A percentile compares a stretch with the other conserved stretches of the same genome.
These are phyloP conservation scores for Letharia columbiana DNA, from an alignment of 495 filamentous ascomycete species.

Conservation along the genomic window DNA sequence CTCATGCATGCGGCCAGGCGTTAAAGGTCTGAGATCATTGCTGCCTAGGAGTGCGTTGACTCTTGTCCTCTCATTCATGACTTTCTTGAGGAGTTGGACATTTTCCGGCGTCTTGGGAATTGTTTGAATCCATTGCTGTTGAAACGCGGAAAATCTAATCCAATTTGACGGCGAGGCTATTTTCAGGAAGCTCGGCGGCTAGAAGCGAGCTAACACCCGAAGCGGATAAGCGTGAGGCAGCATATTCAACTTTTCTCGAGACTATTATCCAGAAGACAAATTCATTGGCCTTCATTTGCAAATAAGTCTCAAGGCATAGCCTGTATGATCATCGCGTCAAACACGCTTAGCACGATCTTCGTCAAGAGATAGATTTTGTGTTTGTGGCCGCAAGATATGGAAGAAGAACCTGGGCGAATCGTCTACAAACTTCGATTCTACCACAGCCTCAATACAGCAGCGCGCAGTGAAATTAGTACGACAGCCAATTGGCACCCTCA, in stretches of 20 bases:
- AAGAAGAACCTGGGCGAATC: neutral
- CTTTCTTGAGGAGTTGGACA: neutral
- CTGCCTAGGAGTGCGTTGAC: neutral
- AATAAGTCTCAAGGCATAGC: neutral
- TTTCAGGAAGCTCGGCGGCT: neutral
- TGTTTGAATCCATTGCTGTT: slow-evolving; percentile 1
- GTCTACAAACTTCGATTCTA: neutral
- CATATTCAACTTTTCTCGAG: neutral
- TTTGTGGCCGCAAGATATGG: too few species aligned
- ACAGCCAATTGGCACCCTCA: neutral
- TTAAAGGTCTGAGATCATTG: neutral
- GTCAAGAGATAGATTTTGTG: neutral
- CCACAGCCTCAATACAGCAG: neutral
- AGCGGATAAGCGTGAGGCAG: neutral
- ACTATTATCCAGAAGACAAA: neutral
- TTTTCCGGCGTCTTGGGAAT: neutral
- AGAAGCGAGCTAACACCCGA: neutral
- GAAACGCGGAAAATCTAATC: neutral
- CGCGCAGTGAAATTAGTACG: neutral
- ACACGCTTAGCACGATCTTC: neutral
- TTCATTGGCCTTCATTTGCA: neutral
- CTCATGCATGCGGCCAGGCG: neutral
- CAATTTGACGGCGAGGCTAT: neutral
- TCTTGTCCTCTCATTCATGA: neutral
- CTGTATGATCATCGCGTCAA: neutral